Conservation (phyloP, 1,284 basidiomycete species). For the Tylopilus sp. region DNA sequence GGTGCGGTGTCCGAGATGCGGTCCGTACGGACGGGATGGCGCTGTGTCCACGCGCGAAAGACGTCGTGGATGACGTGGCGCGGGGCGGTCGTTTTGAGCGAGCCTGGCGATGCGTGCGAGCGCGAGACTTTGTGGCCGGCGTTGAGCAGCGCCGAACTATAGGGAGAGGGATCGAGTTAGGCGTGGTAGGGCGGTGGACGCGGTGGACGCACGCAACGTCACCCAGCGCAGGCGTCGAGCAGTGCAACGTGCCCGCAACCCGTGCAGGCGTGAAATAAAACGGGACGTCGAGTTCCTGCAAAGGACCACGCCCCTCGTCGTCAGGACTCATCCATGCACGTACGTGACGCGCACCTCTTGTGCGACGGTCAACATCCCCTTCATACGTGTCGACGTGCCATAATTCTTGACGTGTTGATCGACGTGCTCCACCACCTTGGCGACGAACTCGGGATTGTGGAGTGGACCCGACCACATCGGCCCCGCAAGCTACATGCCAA, state of each 20-base stretch:
- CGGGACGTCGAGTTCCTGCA: slow-evolving; percentile 73
- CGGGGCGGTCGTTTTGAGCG: slow-evolving; percentile 87
- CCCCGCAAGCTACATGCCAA: slow-evolving; percentile 62
- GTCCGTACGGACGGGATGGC: slow-evolving; percentile 80
- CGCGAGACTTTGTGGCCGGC: slow-evolving; percentile 84
- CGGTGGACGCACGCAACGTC: slow-evolving; percentile 65
- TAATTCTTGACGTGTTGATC: slow-evolving; percentile 63
- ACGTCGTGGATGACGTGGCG: slow-evolving; percentile 78
- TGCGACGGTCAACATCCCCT: slow-evolving; percentile 92
- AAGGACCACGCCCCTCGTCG: not conserved
- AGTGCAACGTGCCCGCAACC: slow-evolving; percentile 82
- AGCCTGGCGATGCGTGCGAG: slow-evolving; percentile 87
- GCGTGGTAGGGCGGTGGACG: not conserved
- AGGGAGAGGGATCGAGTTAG: not conserved
- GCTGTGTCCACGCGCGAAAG: slow-evolving; percentile 80
- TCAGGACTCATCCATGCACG: not conserved
- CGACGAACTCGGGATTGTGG: slow-evolving; percentile 77
- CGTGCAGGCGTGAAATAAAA: slow-evolving; percentile 94
- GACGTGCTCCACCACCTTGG: slow-evolving; percentile 74
- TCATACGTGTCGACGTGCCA: slow-evolving; percentile 83
- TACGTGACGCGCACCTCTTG: slow-evolving; percentile 62
- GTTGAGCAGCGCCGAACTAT: slow-evolving; percentile 84
- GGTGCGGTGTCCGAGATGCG: slow-evolving; percentile 75
- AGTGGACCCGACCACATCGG: slow-evolving; percentile 96
- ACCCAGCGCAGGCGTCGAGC: slow-evolving; percentile 72